These are phyloP conservation scores for Skeletonema costatum DNA, from an alignment of 108 stramenopile genomes.

Conservation along the genomic window DNA sequence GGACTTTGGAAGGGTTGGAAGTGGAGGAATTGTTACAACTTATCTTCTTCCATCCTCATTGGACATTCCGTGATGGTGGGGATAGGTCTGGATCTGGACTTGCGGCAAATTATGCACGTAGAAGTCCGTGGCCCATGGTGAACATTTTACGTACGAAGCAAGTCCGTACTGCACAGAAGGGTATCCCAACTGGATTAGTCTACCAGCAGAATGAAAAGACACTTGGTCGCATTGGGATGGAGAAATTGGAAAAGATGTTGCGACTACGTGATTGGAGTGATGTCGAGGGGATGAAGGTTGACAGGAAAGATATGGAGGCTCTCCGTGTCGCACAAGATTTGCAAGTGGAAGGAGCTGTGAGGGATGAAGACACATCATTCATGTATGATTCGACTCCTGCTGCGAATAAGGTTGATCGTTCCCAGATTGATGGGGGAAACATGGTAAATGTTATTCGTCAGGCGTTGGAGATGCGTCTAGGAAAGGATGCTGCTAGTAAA, in stretches of 20 bases:
- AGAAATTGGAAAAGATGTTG: conserved; percentile 87
- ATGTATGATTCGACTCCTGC: conserved; percentile 74
- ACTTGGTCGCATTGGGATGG: conserved; percentile 70
- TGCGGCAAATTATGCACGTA: conserved; percentile 93
- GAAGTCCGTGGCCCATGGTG: conserved; percentile 97
- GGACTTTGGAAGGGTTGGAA: conserved; percentile 78
- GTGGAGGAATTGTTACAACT: conserved; percentile 88
- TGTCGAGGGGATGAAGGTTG: conserved; percentile 77
- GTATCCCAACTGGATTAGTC: conserved; percentile 95
- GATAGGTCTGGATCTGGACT: conserved; percentile 75
- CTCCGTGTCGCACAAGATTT: conserved; percentile 81
- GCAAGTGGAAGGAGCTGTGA: conserved; percentile 70
- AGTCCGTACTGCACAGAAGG: conserved; percentile 92
- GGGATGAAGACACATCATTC: conserved; percentile 62
- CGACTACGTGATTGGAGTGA: conserved; percentile 87
- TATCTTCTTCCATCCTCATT: conserved; percentile 97
- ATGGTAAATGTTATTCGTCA: conserved; percentile 78
- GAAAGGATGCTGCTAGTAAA: conserved; percentile 42
- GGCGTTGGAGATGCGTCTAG: conserved; percentile 78
- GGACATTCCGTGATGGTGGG: conserved; percentile 92
- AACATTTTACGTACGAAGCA: conserved; percentile 94
- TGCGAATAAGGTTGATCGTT: conserved; percentile 72
- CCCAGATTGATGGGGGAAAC: conserved; percentile 80
- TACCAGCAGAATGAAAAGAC: conserved; percentile 97
- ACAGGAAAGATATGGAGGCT: conserved; percentile 86